Evolutionary conservation across 2,329 filamentous ascomycete genomes (phyloP), one percentile per base, ranked within the genome.

Genomic region (Leptographium lundbergii): DNA sequence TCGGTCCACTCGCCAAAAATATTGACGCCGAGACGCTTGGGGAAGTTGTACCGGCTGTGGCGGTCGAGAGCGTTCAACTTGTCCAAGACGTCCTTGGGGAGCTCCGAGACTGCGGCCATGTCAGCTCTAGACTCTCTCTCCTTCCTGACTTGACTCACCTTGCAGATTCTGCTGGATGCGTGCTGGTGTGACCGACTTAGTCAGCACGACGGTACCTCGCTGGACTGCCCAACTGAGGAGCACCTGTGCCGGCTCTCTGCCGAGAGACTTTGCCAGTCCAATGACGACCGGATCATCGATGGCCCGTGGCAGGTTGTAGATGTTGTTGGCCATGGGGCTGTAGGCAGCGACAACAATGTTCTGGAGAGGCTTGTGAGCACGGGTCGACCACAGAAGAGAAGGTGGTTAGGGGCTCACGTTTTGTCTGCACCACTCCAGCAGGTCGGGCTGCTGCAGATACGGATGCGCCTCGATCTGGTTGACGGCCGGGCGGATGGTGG

Each of bases 151-250:
- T 47, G 14, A 19, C 42, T 19, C 19, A 42, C 76, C 59, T 82
- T 82, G 77, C 65, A 85, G 68, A 69, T 84, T 84, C 72, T 80
- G 73, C 60, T 69, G 68, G 61, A 83, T 70, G 47, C 78, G 67
- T 39, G 68, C 67, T 57, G 74, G 72, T 68, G 78, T 78, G 69
- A 82, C 84, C 63, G 75, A 79, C 75, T 86, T 86, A 60, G 83
- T 88, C 66, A 94, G 92, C 66, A 94, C 87, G 50, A 88, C 87
- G 61, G 92, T 77, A 45, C 84, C 83, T 53, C 87, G 80, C 78
- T 95, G 89, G 19, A 89, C 94, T 27, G 89, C 84, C 91, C 91
- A 96, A 66, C 89, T 81, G 64, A 96, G 78, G 61, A 95, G 79
- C 27, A 95, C 79, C 79, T 96, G 90, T 10, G 88, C 87, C 5